phyloP scores from a whole-genome alignment of 2,329 filamentous ascomycete species.

The Apiospora rasikravindrae region DNA sequence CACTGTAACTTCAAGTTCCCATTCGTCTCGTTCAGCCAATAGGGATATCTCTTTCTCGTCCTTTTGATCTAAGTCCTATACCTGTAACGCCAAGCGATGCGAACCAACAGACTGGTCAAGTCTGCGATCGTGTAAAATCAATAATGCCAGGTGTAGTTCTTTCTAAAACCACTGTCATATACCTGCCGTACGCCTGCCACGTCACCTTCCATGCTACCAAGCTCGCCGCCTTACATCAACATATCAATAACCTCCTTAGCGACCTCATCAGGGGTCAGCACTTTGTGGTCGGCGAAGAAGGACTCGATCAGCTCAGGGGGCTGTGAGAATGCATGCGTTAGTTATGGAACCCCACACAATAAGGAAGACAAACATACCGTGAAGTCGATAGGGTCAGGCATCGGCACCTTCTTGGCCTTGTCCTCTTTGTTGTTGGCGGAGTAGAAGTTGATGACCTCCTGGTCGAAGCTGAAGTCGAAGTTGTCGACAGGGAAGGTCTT shows the following conservation, averaged over 20 bases:
- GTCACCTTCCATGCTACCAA: neutral
- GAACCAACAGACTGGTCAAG: neutral
- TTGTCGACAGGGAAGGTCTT: conserved; percentile 83
- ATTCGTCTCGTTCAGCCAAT: neutral
- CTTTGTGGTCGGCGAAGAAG: conserved; percentile 39
- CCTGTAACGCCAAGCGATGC: conserved; percentile 10
- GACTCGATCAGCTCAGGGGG: conserved; percentile 37
- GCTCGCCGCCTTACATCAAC: conserved; percentile 31
- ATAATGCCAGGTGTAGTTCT: conserved; percentile 6
- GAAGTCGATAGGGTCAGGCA: conserved; percentile 33
- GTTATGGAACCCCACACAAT: neutral
- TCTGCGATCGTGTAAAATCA: conserved; percentile 10
- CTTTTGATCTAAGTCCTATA: conserved; percentile 16
- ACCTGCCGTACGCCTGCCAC: neutral
- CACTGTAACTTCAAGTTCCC: neutral
- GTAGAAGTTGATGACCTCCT: conserved; percentile 42
- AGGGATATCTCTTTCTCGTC: conserved; percentile 6
- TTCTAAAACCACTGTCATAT: neutral
- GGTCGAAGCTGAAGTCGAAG: conserved; percentile 49
- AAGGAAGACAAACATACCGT: conserved; percentile 29
- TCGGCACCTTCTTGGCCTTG: conserved; percentile 18
- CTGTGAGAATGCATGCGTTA: conserved; percentile 21
- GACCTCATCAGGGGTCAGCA: conserved; percentile 36
- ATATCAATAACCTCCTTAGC: conserved; percentile 40
- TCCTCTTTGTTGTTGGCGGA: conserved; percentile 26